Base-by-base conservation (phyloP, 2,329 filamentous ascomycete species). In the Dactylonectria macrodidyma region DNA sequence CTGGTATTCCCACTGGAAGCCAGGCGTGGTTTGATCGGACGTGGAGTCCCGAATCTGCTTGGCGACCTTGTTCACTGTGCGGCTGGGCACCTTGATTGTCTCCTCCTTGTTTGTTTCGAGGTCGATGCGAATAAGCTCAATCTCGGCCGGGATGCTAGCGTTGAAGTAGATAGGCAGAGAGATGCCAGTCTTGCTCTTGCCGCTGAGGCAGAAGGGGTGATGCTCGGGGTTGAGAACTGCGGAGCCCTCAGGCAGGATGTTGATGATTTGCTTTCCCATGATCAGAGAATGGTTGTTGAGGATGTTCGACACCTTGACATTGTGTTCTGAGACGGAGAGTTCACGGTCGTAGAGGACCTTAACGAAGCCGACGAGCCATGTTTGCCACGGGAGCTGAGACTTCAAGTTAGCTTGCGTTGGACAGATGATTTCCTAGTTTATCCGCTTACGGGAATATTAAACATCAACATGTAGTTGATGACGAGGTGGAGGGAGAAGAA, bases 221-320 rank as follows among this genome's bases (percentile, higher is more conserved):
- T 89, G 88, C 54, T 95, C 89, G 0, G 95, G 94, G 77, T 99
- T 99, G 70, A 99, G 85, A 56, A 95, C 87, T 14, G 95, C 96
- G 56, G 95, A 96, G 85, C 97, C 97, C 85, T 99, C 96, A 2
- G 96, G 96, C 62, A 99, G 85, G 77, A 99, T 97, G 79, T 99
- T 96, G 81, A 99, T 95, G 75, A 98, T 97, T 83, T 98, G 95
- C 80, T 95, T 96, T 77, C 96, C 96, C 83, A 97, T 88, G 71
- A 99, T 98, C 77, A 98, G 88, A 24, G 95, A 97, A 36, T 94
- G 89, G 79, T 98, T 98, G 79, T 98, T 94, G 68, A 97, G 85
- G 71, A 99, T 95, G 69, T 89, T 91, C 33, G 92, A 93, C 16
- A 95, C 90, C 78, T 97, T 97, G 78, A 99, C 95, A 77, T 91